phyloP scores from a whole-genome alignment of 129 eudicot genomes.

The Logfia minima region DNA sequence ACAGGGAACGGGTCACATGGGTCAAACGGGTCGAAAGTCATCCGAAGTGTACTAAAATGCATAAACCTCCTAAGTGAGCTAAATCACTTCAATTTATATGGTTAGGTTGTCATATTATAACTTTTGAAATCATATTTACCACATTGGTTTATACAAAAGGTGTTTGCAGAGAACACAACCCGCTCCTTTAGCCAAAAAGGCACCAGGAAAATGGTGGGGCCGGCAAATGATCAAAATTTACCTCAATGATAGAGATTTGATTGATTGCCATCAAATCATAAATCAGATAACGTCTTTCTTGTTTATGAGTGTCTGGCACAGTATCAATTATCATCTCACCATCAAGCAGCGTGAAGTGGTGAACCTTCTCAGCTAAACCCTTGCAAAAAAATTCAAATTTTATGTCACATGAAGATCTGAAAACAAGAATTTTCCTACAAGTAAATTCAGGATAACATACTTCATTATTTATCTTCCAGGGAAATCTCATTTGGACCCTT shows the following conservation, averaged over 20 bases:
- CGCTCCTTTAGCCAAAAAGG: not conserved
- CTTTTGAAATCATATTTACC: not conserved
- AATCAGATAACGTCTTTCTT: conserved; percentile 94
- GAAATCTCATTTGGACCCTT: conserved; percentile 98
- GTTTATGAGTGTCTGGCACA: conserved; percentile 76
- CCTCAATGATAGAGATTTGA: conserved; percentile 73
- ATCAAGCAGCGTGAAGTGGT: conserved; percentile 93
- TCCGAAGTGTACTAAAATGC: not conserved
- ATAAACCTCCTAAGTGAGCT: not conserved
- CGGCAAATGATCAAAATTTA: conserved; percentile 24
- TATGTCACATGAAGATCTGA: conserved; percentile 22
- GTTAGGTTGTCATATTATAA: too few species aligned
- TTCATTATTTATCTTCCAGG: conserved; percentile 74
- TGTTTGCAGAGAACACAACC: not conserved
- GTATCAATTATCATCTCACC: conserved; percentile 99
- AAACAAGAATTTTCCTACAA: not conserved
- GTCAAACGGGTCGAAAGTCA: not conserved
- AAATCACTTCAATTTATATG: not conserved
- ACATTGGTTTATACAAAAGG: not conserved
- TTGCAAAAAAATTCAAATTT: conserved; percentile 31
- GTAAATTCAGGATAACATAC: conserved; percentile 47
- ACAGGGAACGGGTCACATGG: not conserved
- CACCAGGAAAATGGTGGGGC: not conserved
- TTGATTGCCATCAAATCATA: conserved; percentile 97
- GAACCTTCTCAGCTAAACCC: conserved; percentile 68